Evolutionary conservation across 1,139 yeast species (phyloP), one percentile per base, ranked within the genome.

Genomic region (Blastobotrys aristatus): DNA sequence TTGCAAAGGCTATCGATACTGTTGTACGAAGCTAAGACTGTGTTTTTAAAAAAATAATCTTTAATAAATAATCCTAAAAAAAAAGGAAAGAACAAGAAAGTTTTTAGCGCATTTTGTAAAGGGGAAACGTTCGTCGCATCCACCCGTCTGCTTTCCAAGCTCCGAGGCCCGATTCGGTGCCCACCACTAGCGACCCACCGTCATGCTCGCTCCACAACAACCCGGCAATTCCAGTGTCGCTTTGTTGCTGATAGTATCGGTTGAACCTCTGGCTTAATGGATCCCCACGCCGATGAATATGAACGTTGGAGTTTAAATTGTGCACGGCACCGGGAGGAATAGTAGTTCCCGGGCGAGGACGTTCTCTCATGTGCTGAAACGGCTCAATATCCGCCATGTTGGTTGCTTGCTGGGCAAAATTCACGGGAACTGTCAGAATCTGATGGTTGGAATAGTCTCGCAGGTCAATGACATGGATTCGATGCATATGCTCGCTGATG

Each of bases 401-500:
- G 6, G 16, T 7, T 5, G 7, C 18, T 16, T 13, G 16, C 6
- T 33, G 36, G 6, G 24, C n/a, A 8, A 16, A 3, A 6, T 22
- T 2, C 8, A 21, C 8, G 1, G 84, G 83, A 7, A 79, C 61
- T 51, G 83, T 74, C 18, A 88, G 72, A 31, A 89, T 88, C 61
- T 86, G 95, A 60, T 86, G 95, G 57, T 82, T 79, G 53, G 73
- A 71, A 57, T 80, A 76, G 58, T 82, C 79, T 50, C 96, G 74
- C 40, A 88, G 73, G 63, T 89, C 96, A 22, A 89, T 71, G 46
- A 88, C 71, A 66, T 89, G 97, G 2, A 89, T 86, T 48, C 96
- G 71, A 0, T 95, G 95, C 50, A 81, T 85, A 59, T 89, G 96
- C 63, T 89, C 97, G 47, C 86, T 77, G 1, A 89, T 72, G 47